A percentile compares a stretch with the other conserved stretches of the same genome.
phyloP scores from a whole-genome alignment of 2,329 filamentous ascomycete species.

The Aspergillus fijiensis region DNA sequence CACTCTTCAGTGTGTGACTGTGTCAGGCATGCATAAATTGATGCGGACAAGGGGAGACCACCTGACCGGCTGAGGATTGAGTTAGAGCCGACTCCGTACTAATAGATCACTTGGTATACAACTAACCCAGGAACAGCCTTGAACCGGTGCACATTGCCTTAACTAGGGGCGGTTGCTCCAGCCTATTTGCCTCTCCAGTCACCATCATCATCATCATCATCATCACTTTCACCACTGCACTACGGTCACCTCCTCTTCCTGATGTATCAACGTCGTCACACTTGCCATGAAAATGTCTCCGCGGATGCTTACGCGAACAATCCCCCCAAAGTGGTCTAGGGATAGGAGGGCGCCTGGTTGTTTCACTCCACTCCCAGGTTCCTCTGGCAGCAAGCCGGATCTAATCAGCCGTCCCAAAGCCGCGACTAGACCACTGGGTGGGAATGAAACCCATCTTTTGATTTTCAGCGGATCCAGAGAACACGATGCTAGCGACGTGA shows the following conservation, averaged over 20 bases:
- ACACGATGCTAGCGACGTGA: not conserved
- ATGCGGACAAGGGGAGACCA: constrained; percentile 6
- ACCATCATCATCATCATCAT: not conserved
- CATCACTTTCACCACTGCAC: not conserved
- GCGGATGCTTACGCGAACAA: not conserved
- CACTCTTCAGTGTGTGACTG: not conserved
- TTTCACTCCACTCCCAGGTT: constrained; percentile 1
- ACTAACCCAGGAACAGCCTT: not conserved
- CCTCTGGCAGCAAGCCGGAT: constrained; percentile 3
- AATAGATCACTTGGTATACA: too few relatives aligned
- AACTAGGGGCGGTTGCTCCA: constrained; percentile 2
- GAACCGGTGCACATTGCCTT: not conserved
- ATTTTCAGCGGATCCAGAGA: not conserved
- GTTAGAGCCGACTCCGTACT: too few relatives aligned
- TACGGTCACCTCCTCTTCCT: not conserved
- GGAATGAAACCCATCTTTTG: not conserved
- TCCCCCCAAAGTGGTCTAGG: not conserved
- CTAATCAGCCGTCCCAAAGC: not conserved
- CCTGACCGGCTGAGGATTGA: constrained; percentile 1
- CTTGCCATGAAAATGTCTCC: not conserved
- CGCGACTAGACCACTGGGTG: not conserved
- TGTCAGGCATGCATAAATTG: constrained; percentile 8
- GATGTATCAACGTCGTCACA: not conserved
- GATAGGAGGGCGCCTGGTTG: constrained; percentile 4
- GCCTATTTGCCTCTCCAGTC: not conserved